Conservation (phyloP, 805 yeast genomes). For the Saturnispora saitoi region DNA sequence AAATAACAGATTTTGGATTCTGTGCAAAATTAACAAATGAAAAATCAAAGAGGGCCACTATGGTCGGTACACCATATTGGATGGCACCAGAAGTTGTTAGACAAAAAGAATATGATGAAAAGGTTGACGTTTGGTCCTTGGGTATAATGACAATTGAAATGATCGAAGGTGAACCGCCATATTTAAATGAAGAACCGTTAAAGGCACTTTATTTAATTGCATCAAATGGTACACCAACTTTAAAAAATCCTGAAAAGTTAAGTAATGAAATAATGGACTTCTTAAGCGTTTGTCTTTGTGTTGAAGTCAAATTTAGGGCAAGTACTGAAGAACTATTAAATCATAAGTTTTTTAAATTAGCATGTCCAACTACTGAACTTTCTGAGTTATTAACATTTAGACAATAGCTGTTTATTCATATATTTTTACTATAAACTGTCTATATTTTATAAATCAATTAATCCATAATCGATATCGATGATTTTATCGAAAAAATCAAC, state of each 20-base stretch:
- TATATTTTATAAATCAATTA: neutral
- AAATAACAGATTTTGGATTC: slow-evolving; percentile 91
- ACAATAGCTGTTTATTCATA: slow-evolving; percentile 10
- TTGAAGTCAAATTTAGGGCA: slow-evolving; percentile 88
- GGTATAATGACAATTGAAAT: slow-evolving; percentile 98
- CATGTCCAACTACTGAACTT: slow-evolving; percentile 52
- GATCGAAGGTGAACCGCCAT: slow-evolving; percentile 99
- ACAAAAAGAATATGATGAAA: slow-evolving; percentile 90
- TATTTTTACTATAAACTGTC: neutral
- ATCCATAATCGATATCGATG: slow-evolving; percentile 15
- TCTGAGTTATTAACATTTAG: slow-evolving; percentile 42
- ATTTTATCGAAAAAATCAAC: slow-evolving; percentile 33
- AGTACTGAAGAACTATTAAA: slow-evolving; percentile 77
- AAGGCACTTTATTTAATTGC: slow-evolving; percentile 91
- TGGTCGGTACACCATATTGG: slow-evolving; percentile 99
- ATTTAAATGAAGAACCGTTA: slow-evolving; percentile 90
- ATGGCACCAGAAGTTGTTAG: slow-evolving; percentile 99
- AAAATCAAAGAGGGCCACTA: slow-evolving; percentile 84
- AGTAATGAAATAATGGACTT: slow-evolving; percentile 76
- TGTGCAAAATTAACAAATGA: slow-evolving; percentile 87
- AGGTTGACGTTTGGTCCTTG: slow-evolving; percentile 95
- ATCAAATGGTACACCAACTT: slow-evolving; percentile 90
- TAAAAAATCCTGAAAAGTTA: slow-evolving; percentile 72
- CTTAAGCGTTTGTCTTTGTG: slow-evolving; percentile 84
- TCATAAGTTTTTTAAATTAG: slow-evolving; percentile 61